These are phyloP conservation scores for Pichia sp. DNA, from an alignment of 1,139 yeast genomes.

Conservation along the genomic window DNA sequence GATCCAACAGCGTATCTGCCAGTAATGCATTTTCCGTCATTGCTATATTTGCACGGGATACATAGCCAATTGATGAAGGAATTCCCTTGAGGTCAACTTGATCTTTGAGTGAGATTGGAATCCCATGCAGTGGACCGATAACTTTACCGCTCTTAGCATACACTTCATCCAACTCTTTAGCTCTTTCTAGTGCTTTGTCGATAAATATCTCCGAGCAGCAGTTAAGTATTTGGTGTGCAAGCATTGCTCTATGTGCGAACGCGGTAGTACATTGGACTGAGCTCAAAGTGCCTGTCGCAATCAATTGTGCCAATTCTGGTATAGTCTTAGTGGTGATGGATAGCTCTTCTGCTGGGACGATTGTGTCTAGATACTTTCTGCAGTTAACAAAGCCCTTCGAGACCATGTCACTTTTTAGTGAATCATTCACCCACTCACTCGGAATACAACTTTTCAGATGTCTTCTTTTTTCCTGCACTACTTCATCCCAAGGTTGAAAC, in stretches of 20 bases:
- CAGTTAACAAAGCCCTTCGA: slow-evolving; percentile 16
- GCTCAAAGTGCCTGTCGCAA: slow-evolving; percentile 30
- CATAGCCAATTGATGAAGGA: slow-evolving; percentile 38
- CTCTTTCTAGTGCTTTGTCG: slow-evolving; percentile 32
- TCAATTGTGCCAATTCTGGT: slow-evolving; percentile 4
- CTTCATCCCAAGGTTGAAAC: neutral
- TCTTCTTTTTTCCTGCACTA: neutral
- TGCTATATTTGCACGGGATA: slow-evolving; percentile 28
- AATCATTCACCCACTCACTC: slow-evolving; percentile 23
- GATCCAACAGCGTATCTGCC: slow-evolving; percentile 7
- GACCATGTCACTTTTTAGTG: slow-evolving; percentile 16
- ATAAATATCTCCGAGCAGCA: slow-evolving; percentile 35
- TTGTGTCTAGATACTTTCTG: slow-evolving; percentile 23
- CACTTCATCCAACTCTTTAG: slow-evolving; percentile 38
- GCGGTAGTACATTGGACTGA: slow-evolving; percentile 41
- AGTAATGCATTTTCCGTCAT: slow-evolving; percentile 23
- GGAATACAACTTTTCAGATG: slow-evolving; percentile 21
- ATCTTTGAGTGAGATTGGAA: slow-evolving; percentile 56
- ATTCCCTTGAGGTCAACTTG: slow-evolving; percentile 38
- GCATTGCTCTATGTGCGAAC: slow-evolving; percentile 49
- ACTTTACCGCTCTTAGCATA: slow-evolving; percentile 29
- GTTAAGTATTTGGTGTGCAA: slow-evolving; percentile 49
- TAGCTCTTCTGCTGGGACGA: slow-evolving; percentile 22
- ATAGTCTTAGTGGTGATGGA: slow-evolving; percentile 17
- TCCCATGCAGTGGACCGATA: slow-evolving; percentile 55